Base-by-base conservation (phyloP, 2,329 filamentous ascomycete species). In the Curvularia eragrostidis region DNA sequence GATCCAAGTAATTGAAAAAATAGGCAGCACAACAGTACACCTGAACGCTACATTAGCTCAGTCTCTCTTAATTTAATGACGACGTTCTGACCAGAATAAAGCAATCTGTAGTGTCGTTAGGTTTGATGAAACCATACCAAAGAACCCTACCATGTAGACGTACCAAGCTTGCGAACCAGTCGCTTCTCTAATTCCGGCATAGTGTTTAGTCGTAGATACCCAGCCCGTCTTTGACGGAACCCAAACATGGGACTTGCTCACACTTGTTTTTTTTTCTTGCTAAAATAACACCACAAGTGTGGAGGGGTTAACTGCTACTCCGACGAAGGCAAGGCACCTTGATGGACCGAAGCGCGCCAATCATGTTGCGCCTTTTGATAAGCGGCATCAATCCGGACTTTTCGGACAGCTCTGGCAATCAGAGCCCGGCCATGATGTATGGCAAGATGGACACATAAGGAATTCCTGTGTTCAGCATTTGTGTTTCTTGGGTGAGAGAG, bases 1-100 rank as follows among this genome's bases (percentile, higher is more conserved):
- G 36, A 65, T 69, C 70, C 19, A 73, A 54, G 46, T 73, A 73
- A 19, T 73, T 73, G 62, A 73, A 72, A n/a, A 72, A 73, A 52
- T 72, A 73, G 15, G 67, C 68, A 23, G 68, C 63, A 48, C 70
- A 73, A 43, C 68, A 73, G 48, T 73, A 73, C 21, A 70, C 68
- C 52, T 57, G 13, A 3, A 24, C 1, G 1, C 5, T 15, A 0
- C 6, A 21, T 57, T 2, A 57, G 19, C 24, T 23, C n/a, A 13
- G 8, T 21, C 18, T 1, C 12, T 4, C 15, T 10, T 7, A 18
- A 6, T 18, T 12, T 9, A 13, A 26, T 18, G 18, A 15, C 24
- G 9, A 46, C 12, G 10, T 13, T 6, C 43, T 19, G 15, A 57
- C 54, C 43, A 72, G 52, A 36, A 73, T 68, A 21, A 73, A 72